These are phyloP conservation scores for Alternaria burnsii DNA, from an alignment of 2,329 filamentous ascomycete genomes.

Conservation along the genomic window DNA sequence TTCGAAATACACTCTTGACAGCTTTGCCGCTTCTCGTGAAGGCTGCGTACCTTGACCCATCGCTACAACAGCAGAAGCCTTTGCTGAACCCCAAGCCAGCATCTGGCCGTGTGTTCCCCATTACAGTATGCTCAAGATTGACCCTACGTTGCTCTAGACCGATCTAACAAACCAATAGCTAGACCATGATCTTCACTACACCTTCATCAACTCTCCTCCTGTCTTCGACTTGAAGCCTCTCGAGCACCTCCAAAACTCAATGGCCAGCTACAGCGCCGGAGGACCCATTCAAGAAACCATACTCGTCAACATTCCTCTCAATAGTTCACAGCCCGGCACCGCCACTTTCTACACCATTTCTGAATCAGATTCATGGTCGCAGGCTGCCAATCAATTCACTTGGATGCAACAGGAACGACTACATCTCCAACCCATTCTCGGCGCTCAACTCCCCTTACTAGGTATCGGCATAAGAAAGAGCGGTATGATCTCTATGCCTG, in stretches of 20 bases:
- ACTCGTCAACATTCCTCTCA: conserved; percentile 10
- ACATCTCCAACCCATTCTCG: background rate
- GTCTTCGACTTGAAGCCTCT: background rate
- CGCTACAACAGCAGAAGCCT: conserved; percentile 16
- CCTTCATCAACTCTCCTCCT: background rate
- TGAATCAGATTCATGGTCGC: background rate
- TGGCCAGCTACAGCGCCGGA: background rate
- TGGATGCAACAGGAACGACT: conserved; percentile 5
- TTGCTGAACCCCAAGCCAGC: conserved; percentile 6
- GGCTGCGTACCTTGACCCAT: conserved; percentile 10
- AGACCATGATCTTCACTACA: conserved; percentile 15
- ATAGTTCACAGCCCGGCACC: conserved; percentile 1
- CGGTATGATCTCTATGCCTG: conserved; percentile 21
- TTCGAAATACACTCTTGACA: background rate
- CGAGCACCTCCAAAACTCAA: conserved; percentile 6
- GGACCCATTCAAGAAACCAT: background rate
- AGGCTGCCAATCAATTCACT: background rate
- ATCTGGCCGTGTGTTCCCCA: background rate
- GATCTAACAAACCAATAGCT: conserved; percentile 8
- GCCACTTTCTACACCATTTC: background rate
- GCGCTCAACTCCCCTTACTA: conserved; percentile 12
- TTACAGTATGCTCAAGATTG: conserved; percentile 1
- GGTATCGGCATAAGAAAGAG: conserved; percentile 28
- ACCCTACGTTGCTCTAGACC: background rate
- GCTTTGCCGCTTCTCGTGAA: background rate